A percentile compares a stretch with the other conserved stretches of the same genome.
Evolutionary conservation across 208 protist species (phyloP).

Genomic region (Naegleria gruberi): DNA sequence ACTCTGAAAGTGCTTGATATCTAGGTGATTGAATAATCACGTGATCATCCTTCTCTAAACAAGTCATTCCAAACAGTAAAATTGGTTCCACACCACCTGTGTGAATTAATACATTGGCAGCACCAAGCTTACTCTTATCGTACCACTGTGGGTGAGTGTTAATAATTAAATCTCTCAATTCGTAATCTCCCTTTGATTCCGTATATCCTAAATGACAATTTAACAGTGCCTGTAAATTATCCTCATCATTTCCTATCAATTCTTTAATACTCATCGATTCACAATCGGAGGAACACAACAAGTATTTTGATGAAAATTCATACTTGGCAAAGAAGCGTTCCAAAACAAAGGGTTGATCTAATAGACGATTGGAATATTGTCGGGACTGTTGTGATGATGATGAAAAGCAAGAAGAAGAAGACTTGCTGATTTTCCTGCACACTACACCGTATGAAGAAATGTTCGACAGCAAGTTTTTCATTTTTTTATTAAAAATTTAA

Average conservation of each 20-base stretch:
- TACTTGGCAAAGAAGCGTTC: constrained; percentile 31
- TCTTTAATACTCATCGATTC: constrained; percentile 25
- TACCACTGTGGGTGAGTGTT: background rate
- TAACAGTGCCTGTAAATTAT: background rate
- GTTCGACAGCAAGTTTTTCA: too few relatives aligned
- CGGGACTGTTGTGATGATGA: too few relatives aligned
- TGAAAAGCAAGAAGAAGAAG: too few relatives aligned
- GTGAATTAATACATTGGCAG: background rate
- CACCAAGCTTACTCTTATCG: background rate
- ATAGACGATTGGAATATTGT: too few relatives aligned
- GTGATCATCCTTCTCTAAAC: constrained; percentile 7
- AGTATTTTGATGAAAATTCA: constrained; percentile 19
- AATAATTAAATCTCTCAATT: constrained; percentile 16
- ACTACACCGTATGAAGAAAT: too few relatives aligned
- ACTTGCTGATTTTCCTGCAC: too few relatives aligned
- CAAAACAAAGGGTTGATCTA: background rate
- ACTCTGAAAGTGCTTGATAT: constrained; percentile 30
- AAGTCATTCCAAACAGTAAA: constrained; percentile 14
- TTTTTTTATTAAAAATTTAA: too few relatives aligned
- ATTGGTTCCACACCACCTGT: constrained; percentile 31
- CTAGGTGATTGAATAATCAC: constrained; percentile 20
- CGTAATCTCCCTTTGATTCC: constrained; percentile 14
- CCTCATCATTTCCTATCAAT: background rate
- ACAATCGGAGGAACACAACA: constrained; percentile 32
- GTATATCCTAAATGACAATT: constrained; percentile 29